Conservation (phyloP, 768 basidiomycete species). For the Xerocomellus dryophilus region DNA sequence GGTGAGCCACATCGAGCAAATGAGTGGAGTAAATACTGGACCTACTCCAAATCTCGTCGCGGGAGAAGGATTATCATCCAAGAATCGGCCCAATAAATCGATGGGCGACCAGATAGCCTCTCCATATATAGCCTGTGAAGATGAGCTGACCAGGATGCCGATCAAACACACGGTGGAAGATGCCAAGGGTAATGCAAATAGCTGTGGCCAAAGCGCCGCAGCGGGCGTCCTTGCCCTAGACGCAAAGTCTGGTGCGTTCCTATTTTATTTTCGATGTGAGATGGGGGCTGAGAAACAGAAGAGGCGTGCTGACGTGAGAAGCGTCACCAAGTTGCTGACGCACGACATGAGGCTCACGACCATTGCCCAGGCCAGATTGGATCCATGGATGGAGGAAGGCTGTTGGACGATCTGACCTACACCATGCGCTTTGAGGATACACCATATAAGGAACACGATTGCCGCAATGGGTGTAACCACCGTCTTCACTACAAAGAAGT, state of each 20-base stretch:
- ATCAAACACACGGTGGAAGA: conserved; percentile 76
- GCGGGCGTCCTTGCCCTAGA: conserved; percentile 55
- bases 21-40: background rate
- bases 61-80: conserved; percentile 58
- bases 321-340: conserved; percentile 76
- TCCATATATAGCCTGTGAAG: conserved; percentile 71
- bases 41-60: conserved; percentile 66
- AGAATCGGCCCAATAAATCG: conserved; percentile 63
- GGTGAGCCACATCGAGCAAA: conserved; percentile 12
- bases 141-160: conserved; percentile 79
- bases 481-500: conserved; percentile 78
- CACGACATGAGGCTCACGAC: conserved; percentile 69
- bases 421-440: conserved; percentile 72
- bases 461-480: conserved; percentile 69
- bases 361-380: conserved; percentile 74
- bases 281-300: conserved; percentile 8
- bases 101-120: conserved; percentile 79
- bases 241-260: conserved; percentile 76
- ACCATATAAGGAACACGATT: conserved; percentile 74
- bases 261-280: conserved; percentile 27
- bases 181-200: conserved; percentile 66
- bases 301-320: conserved; percentile 51
- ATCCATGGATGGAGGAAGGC: conserved; percentile 60
- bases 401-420: conserved; percentile 73
- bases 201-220: conserved; percentile 62